Conservation (phyloP, 129 eudicot species). For the Helianthus annuus region DNA sequence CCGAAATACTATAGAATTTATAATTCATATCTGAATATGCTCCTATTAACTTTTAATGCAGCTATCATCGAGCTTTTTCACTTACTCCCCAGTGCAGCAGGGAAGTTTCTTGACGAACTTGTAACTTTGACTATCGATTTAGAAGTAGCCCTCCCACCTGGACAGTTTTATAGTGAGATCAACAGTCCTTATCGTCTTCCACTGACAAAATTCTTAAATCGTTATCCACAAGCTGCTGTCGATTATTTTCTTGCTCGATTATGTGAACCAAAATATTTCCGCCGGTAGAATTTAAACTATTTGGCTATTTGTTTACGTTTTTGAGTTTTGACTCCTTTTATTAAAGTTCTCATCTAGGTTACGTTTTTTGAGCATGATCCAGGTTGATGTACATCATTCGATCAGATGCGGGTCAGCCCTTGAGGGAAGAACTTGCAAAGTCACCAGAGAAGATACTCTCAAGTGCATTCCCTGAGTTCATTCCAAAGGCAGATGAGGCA, state of each 20-base stretch:
- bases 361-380: slow-evolving; percentile 30
- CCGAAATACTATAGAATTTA: not conserved
- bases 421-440: slow-evolving; percentile 98
- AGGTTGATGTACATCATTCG: slow-evolving; percentile 97
- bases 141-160: slow-evolving; percentile 93
- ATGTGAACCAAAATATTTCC: slow-evolving; percentile 86
- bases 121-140: slow-evolving; percentile 91
- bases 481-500: slow-evolving; percentile 52
- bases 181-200: slow-evolving; percentile 99
- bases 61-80: slow-evolving; percentile 99
- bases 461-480: slow-evolving; percentile 84
- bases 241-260: slow-evolving; percentile 97
- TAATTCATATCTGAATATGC: not conserved
- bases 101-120: slow-evolving; percentile 97
- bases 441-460: slow-evolving; percentile 94
- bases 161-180: slow-evolving; percentile 97
- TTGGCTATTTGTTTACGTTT: slow-evolving; percentile 1
- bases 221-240: slow-evolving; percentile 87
- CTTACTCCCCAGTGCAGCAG: slow-evolving; percentile 95
- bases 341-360: slow-evolving; percentile 9
- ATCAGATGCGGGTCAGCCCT: slow-evolving; percentile 98
- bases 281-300: slow-evolving; percentile 51
- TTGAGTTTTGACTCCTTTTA: not conserved
- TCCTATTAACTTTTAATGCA: slow-evolving; percentile 44
- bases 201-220: slow-evolving; percentile 84